Evolutionary conservation across 306 rosid species (phyloP).

Genomic region (Betula pendula): DNA sequence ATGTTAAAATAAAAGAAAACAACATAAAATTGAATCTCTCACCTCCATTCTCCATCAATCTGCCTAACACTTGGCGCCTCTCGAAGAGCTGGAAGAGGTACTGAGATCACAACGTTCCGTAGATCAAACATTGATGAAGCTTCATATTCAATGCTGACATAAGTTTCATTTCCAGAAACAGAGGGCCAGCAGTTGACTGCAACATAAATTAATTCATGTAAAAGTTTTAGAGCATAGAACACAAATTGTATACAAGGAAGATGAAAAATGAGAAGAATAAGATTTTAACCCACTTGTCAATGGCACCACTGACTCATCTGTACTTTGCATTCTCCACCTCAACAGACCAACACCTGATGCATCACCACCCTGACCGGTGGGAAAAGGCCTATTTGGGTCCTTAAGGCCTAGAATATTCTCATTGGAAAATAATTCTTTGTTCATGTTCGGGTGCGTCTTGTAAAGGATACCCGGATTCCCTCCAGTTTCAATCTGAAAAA

Average conservation of each 20-base stretch:
- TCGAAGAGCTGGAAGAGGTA: slow-evolving; percentile 93
- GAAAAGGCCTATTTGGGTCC: slow-evolving; percentile 88
- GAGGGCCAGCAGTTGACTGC: slow-evolving; percentile 99
- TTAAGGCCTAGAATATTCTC: slow-evolving; percentile 67
- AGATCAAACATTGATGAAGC: slow-evolving; percentile 86
- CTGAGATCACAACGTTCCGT: slow-evolving; percentile 72
- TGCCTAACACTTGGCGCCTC: slow-evolving; percentile 89
- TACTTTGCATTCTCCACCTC: slow-evolving; percentile 93
- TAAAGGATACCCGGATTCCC: slow-evolving; percentile 78
- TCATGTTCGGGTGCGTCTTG: slow-evolving; percentile 99
- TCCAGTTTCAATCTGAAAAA: slow-evolving; percentile 80
- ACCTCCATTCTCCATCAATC: slow-evolving; percentile 95
- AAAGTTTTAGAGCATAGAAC: slow-evolving; percentile 19
- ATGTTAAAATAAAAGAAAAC: neutral
- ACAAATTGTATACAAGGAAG: slow-evolving; percentile 15
- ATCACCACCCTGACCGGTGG: slow-evolving; percentile 84
- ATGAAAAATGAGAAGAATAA: neutral
- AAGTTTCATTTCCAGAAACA: slow-evolving; percentile 93
- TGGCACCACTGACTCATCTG: slow-evolving; percentile 83
- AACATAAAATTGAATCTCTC: slow-evolving; percentile 9
- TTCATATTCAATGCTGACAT: slow-evolving; percentile 92
- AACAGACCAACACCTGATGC: slow-evolving; percentile 79
- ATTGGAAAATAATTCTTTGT: slow-evolving; percentile 84
- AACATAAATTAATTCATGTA: slow-evolving; percentile 29
- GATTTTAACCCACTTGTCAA: slow-evolving; percentile 59